These are phyloP conservation scores for Pugionium dolabratum DNA, from an alignment of 345 rosid genomes.

Conservation along the genomic window DNA sequence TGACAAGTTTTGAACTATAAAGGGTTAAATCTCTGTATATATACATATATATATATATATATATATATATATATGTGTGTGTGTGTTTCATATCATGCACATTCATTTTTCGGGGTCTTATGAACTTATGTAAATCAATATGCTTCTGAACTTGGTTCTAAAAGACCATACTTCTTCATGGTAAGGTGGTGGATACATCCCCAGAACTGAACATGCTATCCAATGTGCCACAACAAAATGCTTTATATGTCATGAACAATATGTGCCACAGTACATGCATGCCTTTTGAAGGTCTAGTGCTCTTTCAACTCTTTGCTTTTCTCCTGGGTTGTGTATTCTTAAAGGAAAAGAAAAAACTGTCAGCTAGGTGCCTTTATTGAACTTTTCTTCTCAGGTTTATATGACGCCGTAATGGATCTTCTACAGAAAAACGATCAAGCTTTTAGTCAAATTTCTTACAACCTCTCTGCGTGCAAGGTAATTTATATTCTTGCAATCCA, in stretches of 20 bases:
- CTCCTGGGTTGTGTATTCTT: constrained; percentile 16
- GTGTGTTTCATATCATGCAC: constrained; percentile 7
- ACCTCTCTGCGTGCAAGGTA: constrained; percentile 77
- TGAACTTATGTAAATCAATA: constrained; percentile 27
- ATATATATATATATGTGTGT: background rate
- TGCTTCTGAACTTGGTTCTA: constrained; percentile 38
- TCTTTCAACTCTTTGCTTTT: constrained; percentile 27
- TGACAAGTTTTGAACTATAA: background rate
- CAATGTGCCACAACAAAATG: constrained; percentile 54
- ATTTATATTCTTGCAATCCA: constrained; percentile 20
- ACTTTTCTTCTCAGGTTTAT: constrained; percentile 56
- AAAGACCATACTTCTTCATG: constrained; percentile 41
- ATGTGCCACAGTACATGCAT: constrained; percentile 47
- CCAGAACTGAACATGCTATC: constrained; percentile 55
- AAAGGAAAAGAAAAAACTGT: background rate
- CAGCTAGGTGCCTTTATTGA: constrained; percentile 22
- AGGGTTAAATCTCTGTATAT: background rate
- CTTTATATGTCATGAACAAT: constrained; percentile 52
- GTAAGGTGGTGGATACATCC: constrained; percentile 79
- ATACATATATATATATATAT: background rate
- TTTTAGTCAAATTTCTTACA: constrained; percentile 66
- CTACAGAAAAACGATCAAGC: constrained; percentile 76
- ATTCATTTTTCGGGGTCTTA: constrained; percentile 14
- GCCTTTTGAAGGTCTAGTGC: constrained; percentile 64
- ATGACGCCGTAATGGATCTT: constrained; percentile 59